Evolutionary conservation across 2,329 filamentous ascomycete species (phyloP), one percentile per base, ranked within the genome.

Genomic region (Exophiala lecanii-corni): DNA sequence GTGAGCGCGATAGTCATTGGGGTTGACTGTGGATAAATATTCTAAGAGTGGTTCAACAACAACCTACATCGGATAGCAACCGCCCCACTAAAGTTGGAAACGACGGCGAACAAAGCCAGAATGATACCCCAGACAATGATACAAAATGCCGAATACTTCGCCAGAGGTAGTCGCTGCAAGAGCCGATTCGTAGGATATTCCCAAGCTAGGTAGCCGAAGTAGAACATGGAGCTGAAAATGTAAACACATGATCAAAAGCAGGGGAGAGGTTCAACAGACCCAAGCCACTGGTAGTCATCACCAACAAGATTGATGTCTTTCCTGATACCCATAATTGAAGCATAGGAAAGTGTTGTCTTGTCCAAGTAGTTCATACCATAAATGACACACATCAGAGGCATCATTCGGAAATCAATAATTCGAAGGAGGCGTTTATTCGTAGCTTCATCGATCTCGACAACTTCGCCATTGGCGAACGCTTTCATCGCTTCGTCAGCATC

Each of bases 101-200:
- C 76, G 0, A 74, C 79, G 0, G 81, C 80, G 56, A 84, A 81
- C 57, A 78, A 81, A 41, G 72, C 68, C 1, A 86, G 65, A 1
- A 78, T 71, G 1, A 70, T 33, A 1, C 81, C 81, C 81, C 81
- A 84, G 53, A 78, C 68, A 47, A 83, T 71, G 44, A 84, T 75
- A 55, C 79, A 82, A 48, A 74, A 70, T 0, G 77, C 78, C 2
- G 75, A 81, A 60, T 82, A 84, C 57, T 84, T 84, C 0, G 77
- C 81, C 5, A 84, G 61, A 0, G 81, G 81, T 2, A 84, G 62
- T 1, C 73, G 67, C 59, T 84, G 81, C 9, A 85, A 68, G 19
- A 85, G 69, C 9, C 76, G 72, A 55, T 74, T 81, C 1, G 80
- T 83, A 1, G 81, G 81, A 59, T 80, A 84, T 58, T 84, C 81